Evolutionary conservation across 129 eudicot genomes (phyloP).

Genomic region (Artemisia tridentata): DNA sequence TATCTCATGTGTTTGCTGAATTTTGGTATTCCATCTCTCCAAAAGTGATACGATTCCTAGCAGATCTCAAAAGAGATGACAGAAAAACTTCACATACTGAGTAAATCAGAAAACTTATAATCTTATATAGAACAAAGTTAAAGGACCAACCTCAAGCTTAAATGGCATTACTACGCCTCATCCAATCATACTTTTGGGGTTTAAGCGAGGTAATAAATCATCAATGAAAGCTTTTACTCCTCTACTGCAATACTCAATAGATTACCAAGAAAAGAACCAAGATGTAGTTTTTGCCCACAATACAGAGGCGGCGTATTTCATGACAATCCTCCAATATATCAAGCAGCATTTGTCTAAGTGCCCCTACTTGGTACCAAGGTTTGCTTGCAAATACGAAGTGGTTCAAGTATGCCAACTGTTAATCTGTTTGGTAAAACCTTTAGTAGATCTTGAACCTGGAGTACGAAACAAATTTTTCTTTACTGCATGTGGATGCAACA

Average conservation of each 20-base stretch:
- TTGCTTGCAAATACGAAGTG: constrained; percentile 93
- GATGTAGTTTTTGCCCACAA: constrained; percentile 85
- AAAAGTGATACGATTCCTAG: background rate
- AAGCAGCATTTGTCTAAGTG: constrained; percentile 94
- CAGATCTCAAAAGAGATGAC: too few species aligned
- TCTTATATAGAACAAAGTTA: too few species aligned
- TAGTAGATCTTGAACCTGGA: constrained; percentile 81
- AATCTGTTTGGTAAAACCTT: constrained; percentile 89
- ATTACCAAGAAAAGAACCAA: too few species aligned
- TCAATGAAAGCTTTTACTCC: too few species aligned
- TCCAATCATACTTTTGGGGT: too few species aligned
- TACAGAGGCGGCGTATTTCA: constrained; percentile 87
- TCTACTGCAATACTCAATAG: too few species aligned
- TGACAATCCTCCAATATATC: constrained; percentile 95
- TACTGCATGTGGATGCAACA: background rate
- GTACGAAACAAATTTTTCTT: constrained; percentile 18
- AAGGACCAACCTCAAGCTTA: too few species aligned
- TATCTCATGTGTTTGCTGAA: constrained; percentile 11
- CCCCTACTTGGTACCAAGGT: constrained; percentile 84
- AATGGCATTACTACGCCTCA: too few species aligned
- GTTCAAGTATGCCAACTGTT: constrained; percentile 81
- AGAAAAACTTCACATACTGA: too few species aligned
- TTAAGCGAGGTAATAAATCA: too few species aligned
- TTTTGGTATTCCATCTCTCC: constrained; percentile 7
- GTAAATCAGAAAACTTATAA: too few species aligned